Base-by-base conservation (phyloP, 2,329 filamentous ascomycete species). In the Penicillium sp. region DNA sequence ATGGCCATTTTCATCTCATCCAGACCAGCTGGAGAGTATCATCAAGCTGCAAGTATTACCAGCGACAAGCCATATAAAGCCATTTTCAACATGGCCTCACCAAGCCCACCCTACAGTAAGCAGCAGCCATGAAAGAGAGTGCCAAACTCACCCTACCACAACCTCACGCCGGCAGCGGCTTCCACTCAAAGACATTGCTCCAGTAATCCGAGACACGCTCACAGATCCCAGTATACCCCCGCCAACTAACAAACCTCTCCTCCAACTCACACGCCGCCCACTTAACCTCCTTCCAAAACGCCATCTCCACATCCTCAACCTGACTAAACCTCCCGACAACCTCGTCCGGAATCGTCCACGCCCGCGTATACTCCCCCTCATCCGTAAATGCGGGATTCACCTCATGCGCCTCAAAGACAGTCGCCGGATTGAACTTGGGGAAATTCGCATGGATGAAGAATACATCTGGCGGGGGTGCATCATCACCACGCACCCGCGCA, bases 371-470 rank as follows among this genome's bases (percentile, higher is more conserved):
- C 0, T 55, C 67, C 3, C 72, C 73, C 41, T 74, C 68, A 36
- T 67, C 64, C n/a, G 69, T 64, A 41, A 69, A 67, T 0, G 69
- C 66, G 4, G 65, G 70, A 50, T 67, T 73, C 14, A 68, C 71
- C 37, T 59, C 65, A 53, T 66, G 68, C 11, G 54, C 50, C 1
- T 67, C 65, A 39, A 77, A 77, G 14, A 78, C 65, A 4, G 71
- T 74, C 4, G 69, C 71, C 0, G 76, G 73, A 58, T 77, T 75
- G 50, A 77, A 74, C 60, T 78, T 78, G 22, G 75, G 75, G 50
- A 75, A 70, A 55, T 77, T 77, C 36, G 72, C 73, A 52, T 78
- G 76, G n/a, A 77, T 69, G 60, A 79, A 78, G 36, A 76, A 76
- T 0, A 76, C 73, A 5, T 64, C 60, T 3, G 75, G 72, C 0